Evolutionary conservation across 108 stramenopile species (phyloP).

Genomic region (Mediolabrus comicus): DNA sequence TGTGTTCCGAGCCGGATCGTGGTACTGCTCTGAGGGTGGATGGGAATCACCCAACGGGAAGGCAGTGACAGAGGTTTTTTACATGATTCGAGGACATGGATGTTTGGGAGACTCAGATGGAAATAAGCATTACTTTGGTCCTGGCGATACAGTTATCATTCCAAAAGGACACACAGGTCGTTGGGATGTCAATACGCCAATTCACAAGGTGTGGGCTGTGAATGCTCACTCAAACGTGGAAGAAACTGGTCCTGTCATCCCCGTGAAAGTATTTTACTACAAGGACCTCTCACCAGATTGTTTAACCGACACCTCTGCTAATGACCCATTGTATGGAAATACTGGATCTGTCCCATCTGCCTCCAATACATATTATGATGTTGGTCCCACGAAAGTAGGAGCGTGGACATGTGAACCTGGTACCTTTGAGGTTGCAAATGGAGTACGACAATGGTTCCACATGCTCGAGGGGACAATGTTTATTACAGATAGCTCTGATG

Average conservation of each 20-base stretch:
- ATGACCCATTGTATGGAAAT: constrained; percentile 23
- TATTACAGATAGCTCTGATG: constrained; percentile 39
- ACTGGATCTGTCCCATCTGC: constrained; percentile 26
- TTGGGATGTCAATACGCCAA: constrained; percentile 63
- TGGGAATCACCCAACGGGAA: constrained; percentile 59
- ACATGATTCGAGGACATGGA: constrained; percentile 62
- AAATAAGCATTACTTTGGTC: constrained; percentile 56
- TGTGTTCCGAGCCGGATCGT: constrained; percentile 44
- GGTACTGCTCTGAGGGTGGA: constrained; percentile 69
- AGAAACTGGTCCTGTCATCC: constrained; percentile 44
- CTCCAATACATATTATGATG: constrained; percentile 48
- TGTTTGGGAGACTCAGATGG: constrained; percentile 62
- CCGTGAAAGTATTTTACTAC: constrained; percentile 47
- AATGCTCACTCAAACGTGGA: constrained; percentile 51
- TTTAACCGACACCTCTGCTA: constrained; percentile 16
- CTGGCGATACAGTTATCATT: constrained; percentile 73
- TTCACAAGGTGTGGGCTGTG: constrained; percentile 78
- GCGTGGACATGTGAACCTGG: constrained; percentile 54
- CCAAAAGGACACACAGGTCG: constrained; percentile 70
- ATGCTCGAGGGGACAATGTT: constrained; percentile 60
- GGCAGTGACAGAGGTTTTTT: constrained; percentile 64
- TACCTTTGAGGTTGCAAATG: constrained; percentile 24
- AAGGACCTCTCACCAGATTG: constrained; percentile 33
- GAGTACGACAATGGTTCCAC: constrained; percentile 26
- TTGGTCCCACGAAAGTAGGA: constrained; percentile 59